Conservation (phyloP, 768 basidiomycete species). For the Naematelia encephala region DNA sequence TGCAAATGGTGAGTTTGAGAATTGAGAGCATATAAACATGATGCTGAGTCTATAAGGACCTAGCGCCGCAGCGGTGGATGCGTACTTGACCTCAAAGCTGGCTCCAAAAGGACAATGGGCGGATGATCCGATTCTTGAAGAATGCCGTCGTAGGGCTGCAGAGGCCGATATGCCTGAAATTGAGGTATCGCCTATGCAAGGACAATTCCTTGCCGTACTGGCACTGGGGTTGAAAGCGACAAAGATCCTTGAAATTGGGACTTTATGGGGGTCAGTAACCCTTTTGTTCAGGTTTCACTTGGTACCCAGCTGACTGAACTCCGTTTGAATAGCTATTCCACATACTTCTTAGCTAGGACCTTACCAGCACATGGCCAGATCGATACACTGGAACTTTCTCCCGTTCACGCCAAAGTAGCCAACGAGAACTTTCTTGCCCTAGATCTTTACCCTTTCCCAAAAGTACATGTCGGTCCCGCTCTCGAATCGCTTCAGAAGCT, state of each 20-base stretch:
- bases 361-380: constrained; percentile 48
- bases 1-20: no score
- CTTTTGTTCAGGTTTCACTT: not conserved
- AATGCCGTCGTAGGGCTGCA: constrained; percentile 18
- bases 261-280: constrained; percentile 60
- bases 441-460: constrained; percentile 57
- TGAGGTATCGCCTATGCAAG: constrained; percentile 30
- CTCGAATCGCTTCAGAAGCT: constrained; percentile 15
- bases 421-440: constrained; percentile 60
- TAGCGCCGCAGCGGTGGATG: constrained; percentile 22
- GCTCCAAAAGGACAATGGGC: constrained; percentile 14
- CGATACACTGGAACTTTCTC: constrained; percentile 47
- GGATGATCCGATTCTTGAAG: constrained; percentile 15
- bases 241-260: constrained; percentile 64
- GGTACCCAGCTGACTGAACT: not conserved
- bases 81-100: constrained; percentile 32
- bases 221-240: constrained; percentile 59
- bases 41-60: not conserved
- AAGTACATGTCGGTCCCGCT: constrained; percentile 55
- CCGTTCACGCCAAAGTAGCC: constrained; percentile 55
- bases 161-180: constrained; percentile 37
- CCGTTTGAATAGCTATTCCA: constrained; percentile 36
- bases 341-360: constrained; percentile 46
- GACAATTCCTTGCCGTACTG: constrained; percentile 59
- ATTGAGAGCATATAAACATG: no score